phyloP scores from a whole-genome alignment of 805 yeast genomes.

The Barnettozyma pratensis region DNA sequence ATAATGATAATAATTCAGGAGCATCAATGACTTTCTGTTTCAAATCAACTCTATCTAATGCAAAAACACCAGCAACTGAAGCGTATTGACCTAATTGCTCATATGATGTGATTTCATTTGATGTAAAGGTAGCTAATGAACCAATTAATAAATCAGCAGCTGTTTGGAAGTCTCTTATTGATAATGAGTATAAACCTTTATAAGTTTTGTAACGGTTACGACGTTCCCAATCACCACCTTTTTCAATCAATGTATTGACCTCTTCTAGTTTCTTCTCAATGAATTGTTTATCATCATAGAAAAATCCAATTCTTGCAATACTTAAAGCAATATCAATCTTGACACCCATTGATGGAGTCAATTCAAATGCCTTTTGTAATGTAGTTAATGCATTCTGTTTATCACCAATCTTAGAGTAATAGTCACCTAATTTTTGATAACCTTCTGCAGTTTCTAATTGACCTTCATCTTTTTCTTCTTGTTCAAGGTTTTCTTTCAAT shows the following conservation, averaged over 20 bases:
- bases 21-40: slow-evolving; percentile 85
- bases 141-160: slow-evolving; percentile 85
- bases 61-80: slow-evolving; percentile 78
- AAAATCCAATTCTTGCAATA: slow-evolving; percentile 82
- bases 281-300: slow-evolving; percentile 70
- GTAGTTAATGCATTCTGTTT: slow-evolving; percentile 61
- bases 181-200: slow-evolving; percentile 74
- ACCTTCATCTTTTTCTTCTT: slow-evolving; percentile 66
- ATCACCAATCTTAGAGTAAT: slow-evolving; percentile 83
- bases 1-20: slow-evolving; percentile 83
- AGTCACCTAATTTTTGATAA: slow-evolving; percentile 80
- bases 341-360: slow-evolving; percentile 81
- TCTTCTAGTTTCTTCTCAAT: slow-evolving; percentile 70
- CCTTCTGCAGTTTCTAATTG: slow-evolving; percentile 75
- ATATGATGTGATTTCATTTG: slow-evolving; percentile 83
- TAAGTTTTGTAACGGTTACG: slow-evolving; percentile 92
- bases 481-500: slow-evolving; percentile 38
- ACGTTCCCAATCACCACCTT: slow-evolving; percentile 99
- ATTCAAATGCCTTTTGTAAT: slow-evolving; percentile 65
- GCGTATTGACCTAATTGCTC: slow-evolving; percentile 89
- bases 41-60: slow-evolving; percentile 77
- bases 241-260: slow-evolving; percentile 72
- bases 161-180: slow-evolving; percentile 79
- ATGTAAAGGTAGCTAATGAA: slow-evolving; percentile 91
- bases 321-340: slow-evolving; percentile 85